Evolutionary conservation across 2,329 filamentous ascomycete genomes (phyloP), one percentile per base, ranked within the genome.

Genomic region (Sarocladium brachiariae): DNA sequence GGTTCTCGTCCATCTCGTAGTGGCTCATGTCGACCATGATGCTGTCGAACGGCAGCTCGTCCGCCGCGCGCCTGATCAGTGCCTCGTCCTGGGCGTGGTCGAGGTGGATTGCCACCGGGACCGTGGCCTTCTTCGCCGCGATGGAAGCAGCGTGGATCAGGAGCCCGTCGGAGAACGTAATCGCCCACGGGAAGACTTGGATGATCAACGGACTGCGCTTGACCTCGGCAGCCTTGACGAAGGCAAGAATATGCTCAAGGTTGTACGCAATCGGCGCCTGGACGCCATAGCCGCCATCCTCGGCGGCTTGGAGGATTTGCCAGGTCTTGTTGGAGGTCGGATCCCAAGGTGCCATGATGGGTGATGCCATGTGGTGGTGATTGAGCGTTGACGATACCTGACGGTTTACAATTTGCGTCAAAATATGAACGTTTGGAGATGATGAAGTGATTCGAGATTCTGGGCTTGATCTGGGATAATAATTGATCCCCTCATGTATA

Each of bases 1-100:
- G 69, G 60, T 89, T 89, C 67, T 87, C 83, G 50, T 76, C 81
- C 57, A 81, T 82, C 57, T 86, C 83, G 60, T 85, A 81, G 61
- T 88, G 84, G 52, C 75, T 80, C 84, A 89, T 89, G 65, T 89
- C 86, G 0, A 88, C 80, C 84, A 89, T 88, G 62, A 89, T 87
- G 50, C 73, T 77, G 62, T 88, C 85, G 56, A 88, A 87, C 0
- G 72, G 73, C 33, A 80, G 68, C 2, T 71, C 68, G 53, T 76
- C 71, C 0, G 79, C 79, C 0, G 80, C 81, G 0, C 67, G 68
- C 4, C 74, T 73, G 54, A 86, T 81, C 38, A 80, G 73, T 51
- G 74, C 74, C 25, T 78, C 76, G 10, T 74, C 74, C 58, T 85
- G 82, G 5, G 80, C 81, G 63, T 86, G 83, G 68, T 87, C 83